Percentiles rank a stretch among this genome's conserved stretches.
Evolutionary conservation across 805 yeast species (phyloP).

Genomic region (Brettanomyces custersianus): DNA sequence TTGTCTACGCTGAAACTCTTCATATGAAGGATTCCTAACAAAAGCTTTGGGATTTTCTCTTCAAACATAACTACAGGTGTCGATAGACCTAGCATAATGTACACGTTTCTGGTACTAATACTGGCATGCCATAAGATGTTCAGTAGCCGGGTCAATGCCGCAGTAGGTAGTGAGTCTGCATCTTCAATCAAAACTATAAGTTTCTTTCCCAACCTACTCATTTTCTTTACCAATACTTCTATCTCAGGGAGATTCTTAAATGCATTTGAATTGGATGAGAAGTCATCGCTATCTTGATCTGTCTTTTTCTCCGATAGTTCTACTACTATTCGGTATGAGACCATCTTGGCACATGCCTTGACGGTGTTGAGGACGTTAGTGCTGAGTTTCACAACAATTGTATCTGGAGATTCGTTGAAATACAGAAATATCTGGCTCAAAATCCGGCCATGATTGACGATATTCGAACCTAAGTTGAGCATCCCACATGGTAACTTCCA

Average conservation of each 20-base stretch:
- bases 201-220: constrained; percentile 7
- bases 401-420: constrained; percentile 9
- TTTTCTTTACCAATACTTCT: constrained; percentile 15
- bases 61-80: constrained; percentile 27
- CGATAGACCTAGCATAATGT: constrained; percentile 24
- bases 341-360: constrained; percentile 7
- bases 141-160: constrained; percentile 16
- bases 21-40: constrained; percentile 16
- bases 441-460: constrained; percentile 30
- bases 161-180: constrained; percentile 25
- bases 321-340: constrained; percentile 7
- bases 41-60: constrained; percentile 23
- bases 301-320: constrained; percentile 3
- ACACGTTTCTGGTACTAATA: constrained; percentile 10
- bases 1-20: constrained; percentile 22
- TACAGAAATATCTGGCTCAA: constrained; percentile 20
- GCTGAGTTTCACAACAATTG: constrained; percentile 9
- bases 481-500: constrained; percentile 27
- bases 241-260: constrained; percentile 16
- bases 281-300: constrained; percentile 9
- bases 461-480: constrained; percentile 33
- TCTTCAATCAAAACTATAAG: constrained; percentile 25
- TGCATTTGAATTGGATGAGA: constrained; percentile 7
- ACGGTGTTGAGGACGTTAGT: constrained; percentile 9
- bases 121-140: constrained; percentile 17